A percentile compares a stretch with the other conserved stretches of the same genome.
Evolutionary conservation across 495 filamentous ascomycete species (phyloP).

Genomic region (Margaritispora aquatica): DNA sequence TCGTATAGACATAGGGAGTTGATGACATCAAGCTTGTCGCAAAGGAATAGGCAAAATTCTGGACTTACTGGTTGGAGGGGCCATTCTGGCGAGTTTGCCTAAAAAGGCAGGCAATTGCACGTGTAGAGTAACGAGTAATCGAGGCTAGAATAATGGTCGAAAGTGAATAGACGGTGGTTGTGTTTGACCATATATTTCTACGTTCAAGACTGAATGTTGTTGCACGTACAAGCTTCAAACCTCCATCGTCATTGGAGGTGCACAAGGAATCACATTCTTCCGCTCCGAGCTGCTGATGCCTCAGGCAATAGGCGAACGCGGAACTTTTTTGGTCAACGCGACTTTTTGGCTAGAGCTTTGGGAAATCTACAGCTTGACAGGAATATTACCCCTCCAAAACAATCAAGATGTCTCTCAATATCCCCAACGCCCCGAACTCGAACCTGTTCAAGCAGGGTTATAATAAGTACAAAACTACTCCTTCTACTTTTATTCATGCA

Average conservation of each 20-base stretch:
- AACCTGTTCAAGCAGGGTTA: conserved; percentile 96
- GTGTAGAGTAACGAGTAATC: no score
- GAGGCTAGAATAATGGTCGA: no score
- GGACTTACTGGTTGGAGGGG: no score
- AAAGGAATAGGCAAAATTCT: no score
- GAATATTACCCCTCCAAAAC: not conserved
- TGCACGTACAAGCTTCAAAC: not conserved
- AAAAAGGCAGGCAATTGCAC: no score
- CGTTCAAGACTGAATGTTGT: not conserved
- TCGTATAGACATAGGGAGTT: no score
- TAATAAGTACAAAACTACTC: conserved; percentile 63
- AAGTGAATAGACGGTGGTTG: no score
- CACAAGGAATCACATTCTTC: not conserved
- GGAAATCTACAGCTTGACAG: not conserved
- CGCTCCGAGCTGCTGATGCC: not conserved
- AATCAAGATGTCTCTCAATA: conserved; percentile 81
- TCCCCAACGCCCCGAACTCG: conserved; percentile 86
- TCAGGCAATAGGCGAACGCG: conserved; percentile 3
- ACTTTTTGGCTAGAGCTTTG: not conserved
- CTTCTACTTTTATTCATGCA: conserved; percentile 13
- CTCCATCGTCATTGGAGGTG: not conserved
- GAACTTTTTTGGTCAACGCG: conserved; percentile 30
- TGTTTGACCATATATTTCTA: no score
- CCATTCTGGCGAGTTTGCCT: no score
- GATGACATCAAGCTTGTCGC: no score